These are phyloP conservation scores for Ustilago cynodontis DNA, from an alignment of 1,284 basidiomycete genomes.

Conservation along the genomic window DNA sequence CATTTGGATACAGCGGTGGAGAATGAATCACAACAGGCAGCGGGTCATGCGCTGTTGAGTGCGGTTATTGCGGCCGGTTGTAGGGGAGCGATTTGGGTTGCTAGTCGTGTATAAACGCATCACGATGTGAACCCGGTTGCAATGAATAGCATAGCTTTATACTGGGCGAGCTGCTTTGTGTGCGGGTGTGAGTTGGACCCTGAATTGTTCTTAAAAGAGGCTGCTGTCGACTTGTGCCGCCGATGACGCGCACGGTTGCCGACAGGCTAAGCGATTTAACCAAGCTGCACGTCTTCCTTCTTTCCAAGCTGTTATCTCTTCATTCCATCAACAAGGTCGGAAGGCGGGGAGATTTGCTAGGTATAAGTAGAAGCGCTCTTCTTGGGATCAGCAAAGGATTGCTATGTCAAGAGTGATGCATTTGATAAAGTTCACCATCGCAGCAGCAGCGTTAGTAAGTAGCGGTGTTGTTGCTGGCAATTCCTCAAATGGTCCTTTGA, in stretches of 20 bases:
- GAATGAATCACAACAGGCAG: constrained; percentile 88
- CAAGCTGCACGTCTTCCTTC: constrained; percentile 1
- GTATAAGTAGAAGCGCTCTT: too few species aligned
- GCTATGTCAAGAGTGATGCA: too few species aligned
- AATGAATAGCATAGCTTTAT: too few species aligned
- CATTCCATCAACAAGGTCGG: background rate
- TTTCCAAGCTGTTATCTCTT: background rate
- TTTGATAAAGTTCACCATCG: constrained; percentile 8
- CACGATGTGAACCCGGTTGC: too few species aligned
- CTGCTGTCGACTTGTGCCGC: background rate
- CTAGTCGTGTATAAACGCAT: constrained; percentile 67
- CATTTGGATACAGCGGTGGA: constrained; percentile 93
- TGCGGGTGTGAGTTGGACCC: constrained; percentile 1
- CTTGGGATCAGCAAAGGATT: too few species aligned
- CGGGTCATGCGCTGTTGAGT: constrained; percentile 89
- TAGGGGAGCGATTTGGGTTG: constrained; percentile 87
- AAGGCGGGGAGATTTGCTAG: too few species aligned
- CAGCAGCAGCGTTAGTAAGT: background rate
- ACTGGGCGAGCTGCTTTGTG: too few species aligned
- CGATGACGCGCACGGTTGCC: background rate
- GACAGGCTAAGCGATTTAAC: background rate
- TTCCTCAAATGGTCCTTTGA: background rate
- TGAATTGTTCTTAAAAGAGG: constrained; percentile 2
- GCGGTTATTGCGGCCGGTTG: constrained; percentile 88
- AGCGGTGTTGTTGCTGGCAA: background rate